Percentiles rank a stretch among this genome's conserved stretches.
Conservation (phyloP, 305 asterid species). For the Nicotiana rustica region DNA sequence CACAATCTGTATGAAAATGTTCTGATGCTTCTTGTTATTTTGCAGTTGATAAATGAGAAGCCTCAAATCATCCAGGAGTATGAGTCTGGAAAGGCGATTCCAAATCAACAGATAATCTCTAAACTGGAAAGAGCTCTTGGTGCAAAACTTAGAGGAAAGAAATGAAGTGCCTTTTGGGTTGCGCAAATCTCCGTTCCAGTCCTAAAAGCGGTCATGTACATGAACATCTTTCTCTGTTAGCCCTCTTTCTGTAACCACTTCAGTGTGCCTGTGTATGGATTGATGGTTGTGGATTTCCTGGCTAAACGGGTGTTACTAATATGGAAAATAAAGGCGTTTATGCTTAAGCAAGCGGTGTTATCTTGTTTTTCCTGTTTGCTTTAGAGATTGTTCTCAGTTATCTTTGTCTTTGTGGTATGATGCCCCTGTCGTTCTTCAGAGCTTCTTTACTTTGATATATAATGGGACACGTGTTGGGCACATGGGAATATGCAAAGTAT, state of each 20-base stretch:
- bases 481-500: neutral
- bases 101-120: slow-evolving; percentile 89
- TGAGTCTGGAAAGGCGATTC: slow-evolving; percentile 97
- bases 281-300: slow-evolving; percentile 13
- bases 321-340: slow-evolving; percentile 29
- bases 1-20: neutral
- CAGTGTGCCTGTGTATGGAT: slow-evolving; percentile 34
- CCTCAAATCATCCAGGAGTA: slow-evolving; percentile 94
- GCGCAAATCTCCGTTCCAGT: slow-evolving; percentile 34
- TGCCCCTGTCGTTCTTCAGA: neutral
- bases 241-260: slow-evolving; percentile 33
- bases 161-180: slow-evolving; percentile 50
- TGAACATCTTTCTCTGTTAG: slow-evolving; percentile 37
- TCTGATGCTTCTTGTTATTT: slow-evolving; percentile 1
- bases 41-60: slow-evolving; percentile 92
- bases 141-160: slow-evolving; percentile 84
- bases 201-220: slow-evolving; percentile 52
- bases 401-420: neutral
- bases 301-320: slow-evolving; percentile 10
- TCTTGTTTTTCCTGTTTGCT: slow-evolving; percentile 21
- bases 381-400: neutral
- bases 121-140: slow-evolving; percentile 97
- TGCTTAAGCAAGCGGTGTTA: neutral
- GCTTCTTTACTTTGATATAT: neutral
- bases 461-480: neutral